Evolutionary conservation across 2,329 filamentous ascomycete species (phyloP).

Genomic region (Pseudopyrenochaeta lycopersici): DNA sequence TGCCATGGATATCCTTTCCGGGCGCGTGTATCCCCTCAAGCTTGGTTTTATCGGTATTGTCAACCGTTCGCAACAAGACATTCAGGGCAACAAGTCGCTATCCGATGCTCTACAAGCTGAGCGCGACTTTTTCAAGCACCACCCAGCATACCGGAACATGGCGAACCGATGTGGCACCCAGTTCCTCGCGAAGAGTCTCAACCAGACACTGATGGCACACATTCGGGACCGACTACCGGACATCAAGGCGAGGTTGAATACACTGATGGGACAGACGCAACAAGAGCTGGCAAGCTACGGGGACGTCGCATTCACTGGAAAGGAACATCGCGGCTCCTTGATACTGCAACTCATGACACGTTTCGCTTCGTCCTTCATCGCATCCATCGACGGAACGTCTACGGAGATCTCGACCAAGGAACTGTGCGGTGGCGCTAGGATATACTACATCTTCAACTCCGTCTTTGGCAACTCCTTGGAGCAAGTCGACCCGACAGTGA

Average conservation of each 20-base stretch:
- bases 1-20: slow-evolving; percentile 95
- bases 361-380: slow-evolving; percentile 97
- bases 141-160: slow-evolving; percentile 97
- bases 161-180: slow-evolving; percentile 91
- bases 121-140: slow-evolving; percentile 94
- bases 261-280: slow-evolving; percentile 99
- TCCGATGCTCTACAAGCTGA: slow-evolving; percentile 89
- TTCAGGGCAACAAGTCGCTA: slow-evolving; percentile 94
- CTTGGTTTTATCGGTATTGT: slow-evolving; percentile 98
- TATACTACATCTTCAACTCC: slow-evolving; percentile 99
- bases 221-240: slow-evolving; percentile 95
- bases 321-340: slow-evolving; percentile 93
- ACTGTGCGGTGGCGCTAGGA: slow-evolving; percentile 90
- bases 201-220: slow-evolving; percentile 93
- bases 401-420: slow-evolving; percentile 99
- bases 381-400: slow-evolving; percentile 97
- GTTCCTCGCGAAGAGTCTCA: slow-evolving; percentile 92
- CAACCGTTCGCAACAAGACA: slow-evolving; percentile 97
- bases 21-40: slow-evolving; percentile 94
- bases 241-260: slow-evolving; percentile 97
- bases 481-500: slow-evolving; percentile 93
- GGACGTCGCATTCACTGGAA: slow-evolving; percentile 96
- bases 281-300: slow-evolving; percentile 98
- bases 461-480: slow-evolving; percentile 97
- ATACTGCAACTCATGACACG: slow-evolving; percentile 98